These are phyloP conservation scores for Aspergillus sp. DNA, from an alignment of 2,329 filamentous ascomycete genomes.

Conservation along the genomic window DNA sequence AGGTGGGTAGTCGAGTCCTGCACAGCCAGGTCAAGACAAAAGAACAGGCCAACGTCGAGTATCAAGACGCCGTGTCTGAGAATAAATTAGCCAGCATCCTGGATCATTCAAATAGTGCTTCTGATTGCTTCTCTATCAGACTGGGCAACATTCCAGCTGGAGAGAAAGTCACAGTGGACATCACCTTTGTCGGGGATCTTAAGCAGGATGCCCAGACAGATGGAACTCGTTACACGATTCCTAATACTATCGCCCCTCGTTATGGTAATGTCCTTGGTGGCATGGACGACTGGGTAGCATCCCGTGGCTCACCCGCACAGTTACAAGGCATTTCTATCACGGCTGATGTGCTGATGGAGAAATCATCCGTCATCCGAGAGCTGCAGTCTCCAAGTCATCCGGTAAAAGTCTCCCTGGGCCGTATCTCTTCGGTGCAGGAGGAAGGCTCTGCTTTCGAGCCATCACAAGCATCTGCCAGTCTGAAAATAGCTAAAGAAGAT, in stretches of 20 bases:
- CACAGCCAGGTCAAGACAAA: conserved; percentile 64
- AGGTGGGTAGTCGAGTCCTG: conserved; percentile 51
- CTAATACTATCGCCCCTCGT: conserved; percentile 61
- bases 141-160: conserved; percentile 63
- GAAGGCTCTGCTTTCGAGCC: conserved; percentile 47
- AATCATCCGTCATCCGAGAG: conserved; percentile 53
- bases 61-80: conserved; percentile 52
- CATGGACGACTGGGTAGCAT: not conserved
- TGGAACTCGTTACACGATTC: conserved; percentile 65
- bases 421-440: conserved; percentile 40
- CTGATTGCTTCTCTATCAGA: conserved; percentile 64
- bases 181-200: conserved; percentile 65
- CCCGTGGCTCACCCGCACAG: not conserved
- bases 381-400: conserved; percentile 65
- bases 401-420: conserved; percentile 61
- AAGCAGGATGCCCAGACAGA: conserved; percentile 67
- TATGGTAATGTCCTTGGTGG: conserved; percentile 46
- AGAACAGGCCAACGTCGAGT: conserved; percentile 56
- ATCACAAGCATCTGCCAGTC: conserved; percentile 58
- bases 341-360: conserved; percentile 57
- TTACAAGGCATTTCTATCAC: conserved; percentile 47
- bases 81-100: conserved; percentile 63
- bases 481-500: conserved; percentile 43
- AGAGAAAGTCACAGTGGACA: conserved; percentile 54
- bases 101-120: conserved; percentile 55